These are phyloP conservation scores for Dendrocalamus latiflorus DNA, from an alignment of 202 grass and related monocot genomes.

Conservation along the genomic window DNA sequence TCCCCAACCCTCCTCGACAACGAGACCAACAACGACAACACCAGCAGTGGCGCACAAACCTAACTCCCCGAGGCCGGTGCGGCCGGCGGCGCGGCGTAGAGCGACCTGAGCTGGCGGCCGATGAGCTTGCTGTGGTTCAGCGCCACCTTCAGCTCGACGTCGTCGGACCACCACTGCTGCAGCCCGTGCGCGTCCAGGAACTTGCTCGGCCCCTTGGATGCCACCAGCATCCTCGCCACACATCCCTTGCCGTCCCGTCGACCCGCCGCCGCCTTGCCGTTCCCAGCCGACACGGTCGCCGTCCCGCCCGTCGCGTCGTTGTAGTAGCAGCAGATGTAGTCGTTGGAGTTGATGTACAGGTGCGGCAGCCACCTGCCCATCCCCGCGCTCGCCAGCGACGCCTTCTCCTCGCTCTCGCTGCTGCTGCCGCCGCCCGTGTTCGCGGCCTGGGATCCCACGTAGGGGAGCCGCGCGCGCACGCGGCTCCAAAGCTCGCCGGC, in stretches of 20 bases:
- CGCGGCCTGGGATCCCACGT: neutral
- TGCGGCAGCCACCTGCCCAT: slow-evolving; percentile 67
- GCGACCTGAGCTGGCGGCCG: slow-evolving; percentile 63
- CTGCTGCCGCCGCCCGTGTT: neutral
- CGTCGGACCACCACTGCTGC: slow-evolving; percentile 81
- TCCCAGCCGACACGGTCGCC: slow-evolving; percentile 34
- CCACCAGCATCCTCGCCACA: slow-evolving; percentile 49
- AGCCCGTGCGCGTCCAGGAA: slow-evolving; percentile 81
- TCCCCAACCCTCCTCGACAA: neutral
- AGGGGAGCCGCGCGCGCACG: slow-evolving; percentile 50
- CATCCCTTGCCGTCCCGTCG: neutral
- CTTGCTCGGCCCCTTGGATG: slow-evolving; percentile 68
- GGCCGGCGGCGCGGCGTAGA: slow-evolving; percentile 42
- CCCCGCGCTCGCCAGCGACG: slow-evolving; percentile 14
- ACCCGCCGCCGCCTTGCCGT: neutral
- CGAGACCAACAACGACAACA: no score
- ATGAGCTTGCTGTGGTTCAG: slow-evolving; percentile 74
- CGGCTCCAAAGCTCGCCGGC: slow-evolving; percentile 61
- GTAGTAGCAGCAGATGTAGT: slow-evolving; percentile 71
- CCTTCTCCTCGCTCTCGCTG: neutral
- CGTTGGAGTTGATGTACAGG: slow-evolving; percentile 71
- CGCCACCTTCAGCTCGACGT: slow-evolving; percentile 60
- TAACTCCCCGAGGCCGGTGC: neutral
- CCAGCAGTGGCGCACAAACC: neutral
- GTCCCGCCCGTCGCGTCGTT: slow-evolving; percentile 45